Conservation (phyloP, 2,329 filamentous ascomycete genomes). For the Monilinia fructigena region DNA sequence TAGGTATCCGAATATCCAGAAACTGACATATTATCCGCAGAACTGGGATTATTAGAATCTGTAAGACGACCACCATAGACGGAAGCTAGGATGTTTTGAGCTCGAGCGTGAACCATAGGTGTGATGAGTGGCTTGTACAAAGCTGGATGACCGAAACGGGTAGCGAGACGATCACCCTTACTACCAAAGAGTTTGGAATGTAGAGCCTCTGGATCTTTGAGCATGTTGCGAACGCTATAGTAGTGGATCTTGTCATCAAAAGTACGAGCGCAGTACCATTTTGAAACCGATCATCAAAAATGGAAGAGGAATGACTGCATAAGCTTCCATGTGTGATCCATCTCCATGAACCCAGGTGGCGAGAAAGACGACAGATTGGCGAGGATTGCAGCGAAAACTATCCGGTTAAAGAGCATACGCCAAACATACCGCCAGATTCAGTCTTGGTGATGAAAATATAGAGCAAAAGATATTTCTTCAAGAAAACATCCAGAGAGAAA, state of each 20-base stretch:
- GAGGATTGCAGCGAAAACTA: constrained; percentile 78
- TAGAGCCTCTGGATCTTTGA: constrained; percentile 46
- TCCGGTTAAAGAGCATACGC: constrained; percentile 88
- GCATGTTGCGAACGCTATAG: constrained; percentile 65
- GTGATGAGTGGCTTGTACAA: constrained; percentile 87
- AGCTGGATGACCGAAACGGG: constrained; percentile 85
- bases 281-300: constrained; percentile 83
- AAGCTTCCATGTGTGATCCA: constrained; percentile 60
- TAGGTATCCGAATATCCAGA: constrained; percentile 82
- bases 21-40: constrained; percentile 55
- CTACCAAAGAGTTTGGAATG: constrained; percentile 51
- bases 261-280: constrained; percentile 71
- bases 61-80: constrained; percentile 80
- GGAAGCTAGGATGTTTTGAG: constrained; percentile 79
- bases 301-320: constrained; percentile 69
- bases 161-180: constrained; percentile 68
- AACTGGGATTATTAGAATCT: constrained; percentile 61
- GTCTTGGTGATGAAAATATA: constrained; percentile 97
- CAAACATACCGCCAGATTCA: constrained; percentile 93
- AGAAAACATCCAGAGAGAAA: constrained; percentile 79
- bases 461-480: constrained; percentile 93
- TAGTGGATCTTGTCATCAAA: constrained; percentile 82
- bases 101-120: constrained; percentile 91
- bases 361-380: constrained; percentile 74
- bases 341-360: constrained; percentile 70